phyloP scores from a whole-genome alignment of 164 flowering plant genomes.

The Chimonanthus salicifolius region DNA sequence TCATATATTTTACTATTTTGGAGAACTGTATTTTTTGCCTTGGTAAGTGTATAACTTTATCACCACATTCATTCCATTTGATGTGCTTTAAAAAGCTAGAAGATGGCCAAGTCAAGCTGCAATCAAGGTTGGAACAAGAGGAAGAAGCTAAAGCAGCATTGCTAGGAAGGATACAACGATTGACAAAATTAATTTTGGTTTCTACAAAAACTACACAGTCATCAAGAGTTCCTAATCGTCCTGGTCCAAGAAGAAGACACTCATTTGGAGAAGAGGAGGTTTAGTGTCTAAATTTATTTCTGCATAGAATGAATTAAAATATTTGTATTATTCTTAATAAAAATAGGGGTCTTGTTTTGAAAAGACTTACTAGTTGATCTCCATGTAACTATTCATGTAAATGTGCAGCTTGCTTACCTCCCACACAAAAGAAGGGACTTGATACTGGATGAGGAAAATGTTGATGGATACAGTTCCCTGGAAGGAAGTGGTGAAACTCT shows the following conservation, averaged over 20 bases:
- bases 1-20: background rate
- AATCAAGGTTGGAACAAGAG: slow-evolving; percentile 91
- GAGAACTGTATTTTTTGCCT: background rate
- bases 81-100: slow-evolving; percentile 63
- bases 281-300: slow-evolving; percentile 4
- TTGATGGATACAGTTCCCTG: slow-evolving; percentile 57
- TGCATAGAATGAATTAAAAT: background rate
- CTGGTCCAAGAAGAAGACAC: slow-evolving; percentile 83
- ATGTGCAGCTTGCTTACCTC: slow-evolving; percentile 88
- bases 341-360: background rate
- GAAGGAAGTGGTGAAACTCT: slow-evolving; percentile 58
- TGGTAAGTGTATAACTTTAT: slow-evolving; percentile 2
- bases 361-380: slow-evolving; percentile 12
- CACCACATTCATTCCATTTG: slow-evolving; percentile 8
- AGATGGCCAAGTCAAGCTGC: slow-evolving; percentile 92
- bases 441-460: slow-evolving; percentile 71
- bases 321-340: background rate
- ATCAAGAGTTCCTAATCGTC: slow-evolving; percentile 61
- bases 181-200: slow-evolving; percentile 88
- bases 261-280: slow-evolving; percentile 99
- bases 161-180: slow-evolving; percentile 80
- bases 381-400: slow-evolving; percentile 5
- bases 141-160: slow-evolving; percentile 98
- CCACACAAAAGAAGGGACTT: slow-evolving; percentile 82
- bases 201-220: slow-evolving; percentile 76